Evolutionary conservation across 805 yeast genomes (phyloP).

Genomic region (Ogataea minuta): DNA sequence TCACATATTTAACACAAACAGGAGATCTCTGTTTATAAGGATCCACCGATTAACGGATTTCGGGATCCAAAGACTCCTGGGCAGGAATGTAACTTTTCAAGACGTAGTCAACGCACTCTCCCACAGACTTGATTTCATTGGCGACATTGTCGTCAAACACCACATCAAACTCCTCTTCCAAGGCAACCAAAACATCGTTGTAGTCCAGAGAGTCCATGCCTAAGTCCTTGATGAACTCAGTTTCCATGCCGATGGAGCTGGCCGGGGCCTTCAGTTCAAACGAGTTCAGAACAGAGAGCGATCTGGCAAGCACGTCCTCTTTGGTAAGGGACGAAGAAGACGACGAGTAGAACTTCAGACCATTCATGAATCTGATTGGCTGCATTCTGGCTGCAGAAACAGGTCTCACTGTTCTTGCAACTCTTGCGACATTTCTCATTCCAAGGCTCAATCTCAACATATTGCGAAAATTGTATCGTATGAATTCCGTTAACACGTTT

Average conservation of each 20-base stretch:
- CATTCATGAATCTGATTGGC: constrained; percentile 19
- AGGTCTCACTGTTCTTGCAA: constrained; percentile 9
- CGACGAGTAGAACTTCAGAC: constrained; percentile 26
- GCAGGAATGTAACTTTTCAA: constrained; percentile 36
- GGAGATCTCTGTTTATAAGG: no score
- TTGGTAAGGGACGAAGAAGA: constrained; percentile 65
- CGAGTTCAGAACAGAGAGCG: constrained; percentile 70
- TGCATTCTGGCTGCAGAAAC: constrained; percentile 13
- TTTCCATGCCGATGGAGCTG: constrained; percentile 33
- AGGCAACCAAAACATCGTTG: constrained; percentile 93
- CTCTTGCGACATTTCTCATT: constrained; percentile 23
- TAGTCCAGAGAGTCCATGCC: constrained; percentile 94
- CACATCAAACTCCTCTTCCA: constrained; percentile 80
- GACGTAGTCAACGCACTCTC: constrained; percentile 58
- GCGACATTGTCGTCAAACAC: constrained; percentile 45
- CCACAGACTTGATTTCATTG: constrained; percentile 59
- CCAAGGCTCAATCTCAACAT: constrained; percentile 26
- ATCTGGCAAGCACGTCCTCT: constrained; percentile 80
- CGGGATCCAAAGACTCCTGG: constrained; percentile 35
- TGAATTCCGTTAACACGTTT: constrained; percentile 3
- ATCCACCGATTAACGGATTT: constrained; percentile 31
- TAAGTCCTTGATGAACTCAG: constrained; percentile 63
- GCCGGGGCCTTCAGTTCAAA: constrained; percentile 37
- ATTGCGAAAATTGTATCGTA: constrained; percentile 1
- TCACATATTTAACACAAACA: background rate